These are phyloP conservation scores for Ulmus americana DNA, from an alignment of 331 rosid species.

Conservation along the genomic window DNA sequence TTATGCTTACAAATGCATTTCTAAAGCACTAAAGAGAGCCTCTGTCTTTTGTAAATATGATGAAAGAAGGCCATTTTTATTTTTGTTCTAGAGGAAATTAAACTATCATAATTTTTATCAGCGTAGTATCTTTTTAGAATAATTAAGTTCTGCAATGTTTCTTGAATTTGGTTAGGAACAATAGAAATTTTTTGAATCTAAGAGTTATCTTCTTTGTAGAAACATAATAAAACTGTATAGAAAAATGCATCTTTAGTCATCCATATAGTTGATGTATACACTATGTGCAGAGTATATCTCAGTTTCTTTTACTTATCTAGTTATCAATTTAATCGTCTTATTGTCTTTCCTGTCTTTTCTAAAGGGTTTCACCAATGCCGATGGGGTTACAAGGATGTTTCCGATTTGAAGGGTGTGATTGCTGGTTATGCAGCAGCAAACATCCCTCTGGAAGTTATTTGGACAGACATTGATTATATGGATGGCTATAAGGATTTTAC, in stretches of 20 bases:
- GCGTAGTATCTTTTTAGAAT: not conserved
- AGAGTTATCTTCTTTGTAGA: not conserved
- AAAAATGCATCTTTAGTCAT: too few relatives aligned
- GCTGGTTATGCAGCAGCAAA: constrained; percentile 56
- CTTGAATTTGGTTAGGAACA: not conserved
- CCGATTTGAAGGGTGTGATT: constrained; percentile 23
- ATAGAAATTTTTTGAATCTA: not conserved
- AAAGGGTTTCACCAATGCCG: too few relatives aligned
- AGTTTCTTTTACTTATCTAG: too few relatives aligned
- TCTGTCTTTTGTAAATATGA: not conserved
- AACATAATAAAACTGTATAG: too few relatives aligned
- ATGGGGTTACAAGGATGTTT: too few relatives aligned
- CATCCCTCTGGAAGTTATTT: constrained; percentile 52
- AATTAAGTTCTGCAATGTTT: not conserved
- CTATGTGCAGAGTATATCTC: too few relatives aligned
- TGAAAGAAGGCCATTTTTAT: not conserved
- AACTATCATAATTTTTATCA: not conserved
- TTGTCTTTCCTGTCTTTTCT: too few relatives aligned
- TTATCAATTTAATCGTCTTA: too few relatives aligned
- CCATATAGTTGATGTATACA: too few relatives aligned
- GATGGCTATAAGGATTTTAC: too few relatives aligned
- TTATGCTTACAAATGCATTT: too few relatives aligned
- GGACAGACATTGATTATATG: too few relatives aligned
- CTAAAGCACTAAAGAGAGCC: not conserved
- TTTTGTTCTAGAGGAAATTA: not conserved